Evolutionary conservation across 257 asterid species (phyloP), one percentile per base, ranked within the genome.

Genomic region (Pogostemon cablin): DNA sequence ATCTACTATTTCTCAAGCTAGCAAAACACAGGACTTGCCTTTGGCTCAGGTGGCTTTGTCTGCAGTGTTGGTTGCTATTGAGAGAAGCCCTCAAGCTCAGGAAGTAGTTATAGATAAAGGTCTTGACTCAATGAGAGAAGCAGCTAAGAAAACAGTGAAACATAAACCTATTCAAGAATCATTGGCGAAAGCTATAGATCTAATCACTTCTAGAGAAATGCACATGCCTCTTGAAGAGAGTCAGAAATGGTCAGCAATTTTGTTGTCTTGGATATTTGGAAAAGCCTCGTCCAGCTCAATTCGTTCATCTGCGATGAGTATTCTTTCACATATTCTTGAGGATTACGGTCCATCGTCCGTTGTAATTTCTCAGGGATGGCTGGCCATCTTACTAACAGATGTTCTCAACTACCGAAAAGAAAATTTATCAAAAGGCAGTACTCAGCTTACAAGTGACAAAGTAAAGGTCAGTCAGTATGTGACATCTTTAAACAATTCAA

Each of bases 331-430:
- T 78, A 81, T 95, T 80, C 97, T 95, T 76, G 97, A 95, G 79
- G 99, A 91, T 80, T 95, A 87, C 79, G 99, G 99, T 65, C 98
- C 98, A 66, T 91, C 97, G 40, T 83, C 97, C 43, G 47, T 95
- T 56, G 90, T 95, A 34, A 91, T 91, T 71, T 91, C 99, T 81
- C 99, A 95, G 82, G 99, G 93, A 79, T 95, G 99, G 99, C 81
- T 95, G 77, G 86, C 93, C 72, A 66, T 95, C 68, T 80, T 91
- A 80, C 80, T 95, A 49, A 79, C 84, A 12, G 96, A 95, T 76
- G 71, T 86, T 74, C 83, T 95, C 65, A 85, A 75, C 78, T 80
- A 79, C 83, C 88, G 82, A 82, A 95, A 89, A 74, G 79, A 78
- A 46, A 70, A 83, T 52, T 81, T 86, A 78, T 35, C 77, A 49